Conservation (phyloP, 768 basidiomycete species). For the Hygrophorus pudorinus region DNA sequence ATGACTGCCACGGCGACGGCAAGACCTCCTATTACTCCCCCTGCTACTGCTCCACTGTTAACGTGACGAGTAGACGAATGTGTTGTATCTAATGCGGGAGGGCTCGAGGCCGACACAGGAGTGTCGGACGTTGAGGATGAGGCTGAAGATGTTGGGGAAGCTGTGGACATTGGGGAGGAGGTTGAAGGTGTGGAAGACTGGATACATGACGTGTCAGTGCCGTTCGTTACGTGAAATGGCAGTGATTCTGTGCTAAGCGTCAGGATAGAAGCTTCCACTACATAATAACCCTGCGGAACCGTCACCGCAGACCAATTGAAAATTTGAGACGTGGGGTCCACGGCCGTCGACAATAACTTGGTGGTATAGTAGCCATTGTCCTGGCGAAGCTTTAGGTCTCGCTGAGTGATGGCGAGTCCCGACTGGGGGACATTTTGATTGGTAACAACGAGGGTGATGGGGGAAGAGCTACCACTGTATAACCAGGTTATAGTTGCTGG, state of each 20-base stretch:
- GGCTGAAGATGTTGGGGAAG: constrained; percentile 13
- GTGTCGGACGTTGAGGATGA: constrained; percentile 9
- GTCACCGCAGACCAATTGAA: constrained; percentile 26
- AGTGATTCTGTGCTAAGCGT: constrained; percentile 13
- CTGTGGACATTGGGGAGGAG: constrained; percentile 10
- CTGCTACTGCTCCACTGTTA: constrained; percentile 38
- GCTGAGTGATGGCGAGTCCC: not conserved
- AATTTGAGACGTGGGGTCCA: not conserved
- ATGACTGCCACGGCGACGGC: constrained; percentile 11
- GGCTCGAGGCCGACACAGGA: constrained; percentile 9
- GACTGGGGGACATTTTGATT: constrained; percentile 24
- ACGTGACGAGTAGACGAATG: constrained; percentile 16
- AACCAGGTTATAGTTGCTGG: constrained; percentile 25
- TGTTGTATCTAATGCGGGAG: constrained; percentile 16
- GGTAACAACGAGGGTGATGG: constrained; percentile 27
- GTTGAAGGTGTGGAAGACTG: constrained; percentile 8
- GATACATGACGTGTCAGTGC: constrained; percentile 27
- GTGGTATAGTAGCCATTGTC: not conserved
- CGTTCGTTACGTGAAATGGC: constrained; percentile 26
- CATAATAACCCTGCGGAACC: constrained; percentile 27
- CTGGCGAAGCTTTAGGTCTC: too few species aligned
- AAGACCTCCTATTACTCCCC: constrained; percentile 37
- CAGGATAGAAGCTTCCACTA: constrained; percentile 15
- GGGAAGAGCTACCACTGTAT: constrained; percentile 22
- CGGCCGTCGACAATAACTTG: constrained; percentile 8